phyloP scores from a whole-genome alignment of 2,329 filamentous ascomycete species.

The Aspergillus calidoustus region DNA sequence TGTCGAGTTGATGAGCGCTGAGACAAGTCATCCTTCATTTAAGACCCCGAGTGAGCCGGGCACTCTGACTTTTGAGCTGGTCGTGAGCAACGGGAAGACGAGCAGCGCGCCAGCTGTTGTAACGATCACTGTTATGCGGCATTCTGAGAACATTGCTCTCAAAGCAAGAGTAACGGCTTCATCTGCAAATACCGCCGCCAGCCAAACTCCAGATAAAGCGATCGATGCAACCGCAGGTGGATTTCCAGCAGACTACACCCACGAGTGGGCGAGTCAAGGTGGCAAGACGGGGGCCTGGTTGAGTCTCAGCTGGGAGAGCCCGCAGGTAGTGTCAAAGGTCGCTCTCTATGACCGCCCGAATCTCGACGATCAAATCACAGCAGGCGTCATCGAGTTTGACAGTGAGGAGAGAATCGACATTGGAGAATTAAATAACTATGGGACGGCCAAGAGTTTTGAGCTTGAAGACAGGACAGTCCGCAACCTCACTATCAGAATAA shows the following conservation, averaged over 20 bases:
- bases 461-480: not conserved
- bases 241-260: conserved; percentile 5
- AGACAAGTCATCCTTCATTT: not conserved
- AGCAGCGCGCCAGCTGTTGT: conserved; percentile 11
- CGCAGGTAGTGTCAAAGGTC: conserved; percentile 12
- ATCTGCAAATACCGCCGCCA: not conserved
- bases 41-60: not conserved
- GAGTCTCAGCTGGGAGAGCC: conserved; percentile 11
- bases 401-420: conserved; percentile 1
- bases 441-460: conserved; percentile 8
- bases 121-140: not conserved
- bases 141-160: conserved; percentile 11
- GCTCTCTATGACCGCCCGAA: conserved; percentile 17
- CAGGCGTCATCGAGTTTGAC: conserved; percentile 13
- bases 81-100: conserved; percentile 2
- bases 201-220: conserved; percentile 10
- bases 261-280: conserved; percentile 14
- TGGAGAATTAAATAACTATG: conserved; percentile 8
- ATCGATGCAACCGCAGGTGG: conserved; percentile 3
- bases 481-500: conserved; percentile 14
- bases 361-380: conserved; percentile 15
- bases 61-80: conserved; percentile 7
- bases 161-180: conserved; percentile 11
- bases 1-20: not conserved
- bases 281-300: conserved; percentile 13